Conservation (phyloP, 1,284 basidiomycete genomes). For the Papiliotrema flavescens region DNA sequence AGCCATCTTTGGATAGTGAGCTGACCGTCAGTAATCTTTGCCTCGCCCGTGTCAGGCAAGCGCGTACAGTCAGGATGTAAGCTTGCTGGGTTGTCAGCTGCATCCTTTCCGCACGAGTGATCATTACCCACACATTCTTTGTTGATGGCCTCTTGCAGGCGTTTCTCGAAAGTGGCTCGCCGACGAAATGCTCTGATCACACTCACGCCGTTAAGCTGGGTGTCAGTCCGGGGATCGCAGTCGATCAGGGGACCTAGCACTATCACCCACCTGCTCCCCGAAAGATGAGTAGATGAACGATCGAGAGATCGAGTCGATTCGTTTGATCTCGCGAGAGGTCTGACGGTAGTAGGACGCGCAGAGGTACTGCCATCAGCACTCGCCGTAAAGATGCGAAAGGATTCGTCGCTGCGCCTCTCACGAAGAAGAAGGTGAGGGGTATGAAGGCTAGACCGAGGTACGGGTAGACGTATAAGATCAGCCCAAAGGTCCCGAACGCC, state of each 20-base stretch:
- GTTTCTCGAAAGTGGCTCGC: conserved; percentile 13
- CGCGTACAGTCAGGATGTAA: conserved; percentile 25
- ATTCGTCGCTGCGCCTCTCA: conserved; percentile 5
- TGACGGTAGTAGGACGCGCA: conserved; percentile 21
- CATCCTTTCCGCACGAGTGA: not conserved
- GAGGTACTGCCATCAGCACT: conserved; percentile 7
- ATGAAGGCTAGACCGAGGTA: conserved; percentile 26
- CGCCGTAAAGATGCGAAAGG: not conserved
- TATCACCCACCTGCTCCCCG: conserved; percentile 28
- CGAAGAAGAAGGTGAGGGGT: conserved; percentile 25
- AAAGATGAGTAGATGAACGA: conserved; percentile 29
- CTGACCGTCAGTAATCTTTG: not conserved
- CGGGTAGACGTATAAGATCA: conserved; percentile 29
- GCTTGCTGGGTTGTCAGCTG: conserved; percentile 11
- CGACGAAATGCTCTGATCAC: conserved; percentile 26
- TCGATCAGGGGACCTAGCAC: too few relatives aligned
- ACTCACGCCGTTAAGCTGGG: conserved; percentile 18
- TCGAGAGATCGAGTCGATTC: conserved; percentile 27
- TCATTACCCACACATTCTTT: conserved; percentile 12
- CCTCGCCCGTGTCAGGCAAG: not conserved
- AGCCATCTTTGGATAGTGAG: conserved; percentile 25
- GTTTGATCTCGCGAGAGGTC: conserved; percentile 30
- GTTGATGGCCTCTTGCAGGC: conserved; percentile 16
- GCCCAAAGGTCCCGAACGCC: conserved; percentile 23
- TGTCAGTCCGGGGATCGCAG: too few relatives aligned